Evolutionary conservation across 495 filamentous ascomycete species (phyloP).

Genomic region (Astrothelium subdiscretum): DNA sequence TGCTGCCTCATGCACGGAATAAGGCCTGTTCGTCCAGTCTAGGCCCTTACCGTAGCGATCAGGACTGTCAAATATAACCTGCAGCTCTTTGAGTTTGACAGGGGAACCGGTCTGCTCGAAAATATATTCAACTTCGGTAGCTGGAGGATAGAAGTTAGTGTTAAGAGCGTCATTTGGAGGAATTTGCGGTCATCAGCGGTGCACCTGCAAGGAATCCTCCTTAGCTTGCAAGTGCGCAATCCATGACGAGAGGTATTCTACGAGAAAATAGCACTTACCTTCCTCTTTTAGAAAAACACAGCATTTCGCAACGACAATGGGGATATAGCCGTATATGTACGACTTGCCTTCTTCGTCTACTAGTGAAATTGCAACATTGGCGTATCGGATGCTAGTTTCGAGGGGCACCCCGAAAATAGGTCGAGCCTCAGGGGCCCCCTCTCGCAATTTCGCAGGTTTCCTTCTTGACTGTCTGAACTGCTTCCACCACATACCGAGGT

Average conservation of each 20-base stretch:
- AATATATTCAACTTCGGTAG: neutral
- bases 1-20: slow-evolving; percentile 86
- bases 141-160: neutral
- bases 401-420: slow-evolving; percentile 86
- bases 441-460: neutral
- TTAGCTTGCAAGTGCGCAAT: too few relatives aligned
- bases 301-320: slow-evolving; percentile 94
- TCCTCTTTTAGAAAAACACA: slow-evolving; percentile 95
- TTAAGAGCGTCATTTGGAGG: too few relatives aligned
- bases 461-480: neutral
- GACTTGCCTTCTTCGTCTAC: slow-evolving; percentile 81
- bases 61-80: slow-evolving; percentile 64
- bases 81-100: neutral
- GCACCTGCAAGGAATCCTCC: too few relatives aligned
- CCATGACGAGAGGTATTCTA: too few relatives aligned
- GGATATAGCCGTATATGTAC: slow-evolving; percentile 95
- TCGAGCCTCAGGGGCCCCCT: slow-evolving; percentile 12
- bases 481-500: neutral
- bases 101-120: neutral
- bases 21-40: slow-evolving; percentile 84
- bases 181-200: too few relatives aligned
- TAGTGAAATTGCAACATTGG: slow-evolving; percentile 93
- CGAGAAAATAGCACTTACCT: slow-evolving; percentile 42
- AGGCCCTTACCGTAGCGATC: slow-evolving; percentile 86
- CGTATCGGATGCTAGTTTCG: slow-evolving; percentile 86